These are phyloP conservation scores for Xerocomus amazonicus DNA, from an alignment of 1,284 basidiomycete species.

Conservation along the genomic window DNA sequence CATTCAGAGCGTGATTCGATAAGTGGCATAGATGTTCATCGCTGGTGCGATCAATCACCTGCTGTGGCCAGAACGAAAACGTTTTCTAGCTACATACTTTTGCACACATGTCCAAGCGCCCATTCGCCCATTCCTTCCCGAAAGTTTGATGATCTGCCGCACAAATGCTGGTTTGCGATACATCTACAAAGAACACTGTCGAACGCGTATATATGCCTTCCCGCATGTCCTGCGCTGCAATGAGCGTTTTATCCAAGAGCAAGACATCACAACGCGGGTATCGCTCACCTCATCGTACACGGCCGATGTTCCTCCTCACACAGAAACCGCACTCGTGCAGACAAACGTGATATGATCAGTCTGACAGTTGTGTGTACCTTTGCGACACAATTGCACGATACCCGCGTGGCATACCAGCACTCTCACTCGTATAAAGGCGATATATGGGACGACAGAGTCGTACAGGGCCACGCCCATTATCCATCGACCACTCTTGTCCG, in stretches of 20 bases:
- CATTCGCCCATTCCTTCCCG: background rate
- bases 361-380: slow-evolving; percentile 45
- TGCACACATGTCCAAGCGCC: background rate
- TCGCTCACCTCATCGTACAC: slow-evolving; percentile 46
- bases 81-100: no score
- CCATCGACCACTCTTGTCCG: no score
- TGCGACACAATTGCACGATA: slow-evolving; percentile 32
- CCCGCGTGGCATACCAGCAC: no score
- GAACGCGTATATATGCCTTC: background rate
- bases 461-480: no score
- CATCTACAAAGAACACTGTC: background rate
- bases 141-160: background rate
- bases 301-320: slow-evolving; percentile 26
- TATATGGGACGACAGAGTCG: no score
- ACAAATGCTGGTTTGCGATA: background rate
- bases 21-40: no score
- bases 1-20: no score
- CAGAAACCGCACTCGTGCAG: slow-evolving; percentile 41
- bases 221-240: background rate
- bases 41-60: no score
- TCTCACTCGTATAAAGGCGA: no score
- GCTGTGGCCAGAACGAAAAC: no score
- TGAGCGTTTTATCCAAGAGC: background rate
- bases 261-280: background rate
- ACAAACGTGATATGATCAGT: slow-evolving; percentile 51